Evolutionary conservation across 495 filamentous ascomycete genomes (phyloP).

Genomic region (Daldinia grandis): DNA sequence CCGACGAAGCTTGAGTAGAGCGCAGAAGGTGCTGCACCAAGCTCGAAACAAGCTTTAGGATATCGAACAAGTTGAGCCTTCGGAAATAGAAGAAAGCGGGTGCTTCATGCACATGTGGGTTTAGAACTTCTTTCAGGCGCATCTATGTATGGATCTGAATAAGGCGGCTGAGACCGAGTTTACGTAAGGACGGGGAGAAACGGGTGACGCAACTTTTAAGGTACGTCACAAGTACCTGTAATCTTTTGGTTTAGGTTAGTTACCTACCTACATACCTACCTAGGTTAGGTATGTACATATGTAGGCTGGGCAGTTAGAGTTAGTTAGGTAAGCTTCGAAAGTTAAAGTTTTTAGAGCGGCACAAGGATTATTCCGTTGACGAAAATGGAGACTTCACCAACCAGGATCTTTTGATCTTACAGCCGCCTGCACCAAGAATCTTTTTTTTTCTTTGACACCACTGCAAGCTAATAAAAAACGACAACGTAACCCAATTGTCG

Average conservation of each 20-base stretch:
- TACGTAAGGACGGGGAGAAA: slow-evolving; percentile 18
- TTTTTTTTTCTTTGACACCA: slow-evolving; percentile 39
- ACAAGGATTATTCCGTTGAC: slow-evolving; percentile 33
- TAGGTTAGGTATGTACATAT: no score
- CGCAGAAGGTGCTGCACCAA: neutral
- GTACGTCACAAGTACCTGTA: neutral
- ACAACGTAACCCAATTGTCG: slow-evolving; percentile 30
- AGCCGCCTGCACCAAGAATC: slow-evolving; percentile 32
- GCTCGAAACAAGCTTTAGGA: neutral
- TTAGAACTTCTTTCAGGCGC: neutral
- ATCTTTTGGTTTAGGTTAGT: no score
- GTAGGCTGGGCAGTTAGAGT: no score
- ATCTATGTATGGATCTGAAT: neutral
- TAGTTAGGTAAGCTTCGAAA: neutral
- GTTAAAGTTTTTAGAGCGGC: slow-evolving; percentile 8
- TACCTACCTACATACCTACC: no score
- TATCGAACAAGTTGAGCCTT: neutral
- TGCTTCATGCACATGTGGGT: neutral
- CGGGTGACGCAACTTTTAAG: slow-evolving; percentile 6
- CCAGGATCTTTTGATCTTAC: slow-evolving; percentile 40
- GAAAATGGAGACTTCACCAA: slow-evolving; percentile 22
- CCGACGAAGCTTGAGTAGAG: slow-evolving; percentile 2
- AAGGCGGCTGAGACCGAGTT: slow-evolving; percentile 1
- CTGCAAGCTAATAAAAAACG: slow-evolving; percentile 26
- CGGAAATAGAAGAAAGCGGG: neutral